Percentiles rank a stretch among this genome's conserved stretches.
Conservation (phyloP, 2,329 filamentous ascomycete genomes). For the Periconia digitata region DNA sequence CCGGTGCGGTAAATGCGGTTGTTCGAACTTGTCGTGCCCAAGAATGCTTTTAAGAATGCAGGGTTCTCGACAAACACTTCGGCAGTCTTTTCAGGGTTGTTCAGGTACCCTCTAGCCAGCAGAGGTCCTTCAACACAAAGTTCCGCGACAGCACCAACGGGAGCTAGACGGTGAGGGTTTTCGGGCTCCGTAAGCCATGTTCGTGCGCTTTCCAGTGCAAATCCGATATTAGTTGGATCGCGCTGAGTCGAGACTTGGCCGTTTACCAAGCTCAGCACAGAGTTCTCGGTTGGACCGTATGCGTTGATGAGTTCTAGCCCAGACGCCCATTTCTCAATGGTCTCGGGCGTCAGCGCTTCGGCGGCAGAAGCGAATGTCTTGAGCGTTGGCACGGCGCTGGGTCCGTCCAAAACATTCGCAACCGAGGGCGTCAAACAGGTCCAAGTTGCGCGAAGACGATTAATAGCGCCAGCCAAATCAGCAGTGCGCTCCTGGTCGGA, state of each 20-base stretch:
- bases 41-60: constrained; percentile 22
- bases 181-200: constrained; percentile 32
- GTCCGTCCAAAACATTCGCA: constrained; percentile 36
- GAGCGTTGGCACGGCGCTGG: constrained; percentile 40
- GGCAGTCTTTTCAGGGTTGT: constrained; percentile 25
- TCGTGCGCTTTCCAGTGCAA: constrained; percentile 21
- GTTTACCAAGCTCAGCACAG: constrained; percentile 30
- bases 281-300: constrained; percentile 33
- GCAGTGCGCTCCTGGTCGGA: constrained; percentile 46
- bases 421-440: constrained; percentile 38
- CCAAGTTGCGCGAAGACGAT: constrained; percentile 30
- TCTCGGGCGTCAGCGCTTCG: constrained; percentile 28
- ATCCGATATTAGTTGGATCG: constrained; percentile 29
- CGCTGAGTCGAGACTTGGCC: constrained; percentile 20
- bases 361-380: constrained; percentile 39
- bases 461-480: constrained; percentile 44
- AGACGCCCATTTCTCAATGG: constrained; percentile 27
- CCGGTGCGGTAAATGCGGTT: constrained; percentile 36
- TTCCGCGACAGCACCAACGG: constrained; percentile 33
- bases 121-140: constrained; percentile 35
- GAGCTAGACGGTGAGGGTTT: constrained; percentile 30
- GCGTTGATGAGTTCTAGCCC: constrained; percentile 29
- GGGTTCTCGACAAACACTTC: constrained; percentile 30
- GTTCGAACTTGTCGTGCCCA: neutral
- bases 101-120: constrained; percentile 35